Evolutionary conservation across 2,329 filamentous ascomycete genomes (phyloP).

Genomic region (Pestalotiopsis sp.): DNA sequence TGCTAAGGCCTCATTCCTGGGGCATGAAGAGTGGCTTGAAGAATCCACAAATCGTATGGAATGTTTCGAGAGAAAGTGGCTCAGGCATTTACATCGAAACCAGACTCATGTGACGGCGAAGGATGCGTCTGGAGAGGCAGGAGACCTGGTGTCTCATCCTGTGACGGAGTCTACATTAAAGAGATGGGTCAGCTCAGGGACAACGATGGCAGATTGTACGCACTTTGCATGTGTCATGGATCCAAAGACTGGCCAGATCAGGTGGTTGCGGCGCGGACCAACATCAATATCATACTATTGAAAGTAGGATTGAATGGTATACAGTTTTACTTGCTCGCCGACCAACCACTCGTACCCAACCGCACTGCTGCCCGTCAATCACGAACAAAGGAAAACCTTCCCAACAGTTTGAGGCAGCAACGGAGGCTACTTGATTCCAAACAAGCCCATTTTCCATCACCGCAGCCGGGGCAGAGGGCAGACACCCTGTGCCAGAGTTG

Average conservation of each 20-base stretch:
- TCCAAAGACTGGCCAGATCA: conserved; percentile 47
- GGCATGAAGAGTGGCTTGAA: conserved; percentile 28
- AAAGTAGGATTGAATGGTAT: too few species aligned
- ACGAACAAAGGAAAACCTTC: too few species aligned
- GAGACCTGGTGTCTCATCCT: conserved; percentile 22
- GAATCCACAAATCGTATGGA: conserved; percentile 33
- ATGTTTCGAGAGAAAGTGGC: conserved; percentile 42
- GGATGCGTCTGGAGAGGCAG: conserved; percentile 5
- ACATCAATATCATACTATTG: background rate
- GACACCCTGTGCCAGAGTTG: too few species aligned
- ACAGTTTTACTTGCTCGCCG: too few species aligned
- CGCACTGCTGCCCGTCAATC: too few species aligned
- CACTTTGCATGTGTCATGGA: conserved; percentile 64
- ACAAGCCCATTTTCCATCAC: too few species aligned
- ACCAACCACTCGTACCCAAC: too few species aligned
- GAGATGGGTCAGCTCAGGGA: conserved; percentile 52
- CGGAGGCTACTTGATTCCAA: too few species aligned
- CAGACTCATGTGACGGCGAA: conserved; percentile 13
- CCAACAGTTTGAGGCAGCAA: too few species aligned
- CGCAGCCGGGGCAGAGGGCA: too few species aligned
- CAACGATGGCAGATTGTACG: conserved; percentile 58
- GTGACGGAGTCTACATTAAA: conserved; percentile 38
- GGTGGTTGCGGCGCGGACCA: conserved; percentile 39
- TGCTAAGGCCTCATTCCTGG: conserved; percentile 15
- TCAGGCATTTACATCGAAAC: conserved; percentile 25